Evolutionary conservation across 2,329 filamentous ascomycete species (phyloP), one percentile per base, ranked within the genome.

Genomic region (Talaromyces sp.): DNA sequence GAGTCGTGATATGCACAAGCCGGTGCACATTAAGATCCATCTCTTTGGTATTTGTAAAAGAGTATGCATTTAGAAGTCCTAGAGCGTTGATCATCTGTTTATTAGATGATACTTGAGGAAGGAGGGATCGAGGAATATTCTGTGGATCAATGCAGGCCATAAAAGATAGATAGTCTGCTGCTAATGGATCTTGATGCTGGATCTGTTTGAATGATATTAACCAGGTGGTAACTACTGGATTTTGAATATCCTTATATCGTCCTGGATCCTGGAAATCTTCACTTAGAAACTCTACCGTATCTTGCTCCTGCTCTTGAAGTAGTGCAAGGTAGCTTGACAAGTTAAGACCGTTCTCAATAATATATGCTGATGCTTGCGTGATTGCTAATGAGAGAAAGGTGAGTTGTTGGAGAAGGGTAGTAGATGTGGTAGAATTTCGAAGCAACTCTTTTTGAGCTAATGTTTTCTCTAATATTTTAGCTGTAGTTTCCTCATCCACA

Each of bases 161-260:
- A 13, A 75, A 74, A 11, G 69, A 76, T 24, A 80, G 69, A 59
- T 75, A 75, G 16, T 76, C 70, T 1, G 70, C 70, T 7, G 78
- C 78, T n/a, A 77, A 60, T 19, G 63, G 49, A 65, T 79, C 66
- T 74, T 64, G 31, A 0, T 35, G 7, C 22, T 60, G 43, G 3
- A 64, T 60, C 24, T 60, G 56, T 19, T 54, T n/a, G 56, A 79
- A 79, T 10, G 75, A 78, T 33, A 79, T 73, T 4, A 74, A 68
- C 76, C 73, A 80, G 27, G 75, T 79, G 11, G 69, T 75, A 8
- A 72, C 72, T 33, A 80, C 70, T 10, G 77, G 68, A 64, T 75
- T 78, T 50, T 73, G 67, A 11, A 71, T 69, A 9, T 72, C 68
- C 5, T 57, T 59, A 62, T 78, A 75, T 43, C 74, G 70, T 22